Conservation (phyloP, 495 filamentous ascomycete genomes). For the Neurospora africana region DNA sequence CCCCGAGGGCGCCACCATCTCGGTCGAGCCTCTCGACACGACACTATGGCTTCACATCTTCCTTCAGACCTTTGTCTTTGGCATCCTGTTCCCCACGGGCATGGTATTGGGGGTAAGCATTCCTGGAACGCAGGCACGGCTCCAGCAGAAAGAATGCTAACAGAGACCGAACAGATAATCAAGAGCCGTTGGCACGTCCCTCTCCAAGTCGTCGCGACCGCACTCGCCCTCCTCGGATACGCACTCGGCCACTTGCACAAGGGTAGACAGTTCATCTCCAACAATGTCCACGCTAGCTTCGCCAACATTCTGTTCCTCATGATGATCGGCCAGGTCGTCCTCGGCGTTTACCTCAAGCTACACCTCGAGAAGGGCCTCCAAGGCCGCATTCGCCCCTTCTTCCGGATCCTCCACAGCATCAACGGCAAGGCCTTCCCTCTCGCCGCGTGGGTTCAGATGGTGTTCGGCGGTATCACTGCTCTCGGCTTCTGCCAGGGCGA, state of each 20-base stretch:
- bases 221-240: constrained; percentile 72
- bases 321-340: constrained; percentile 61
- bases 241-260: constrained; percentile 86
- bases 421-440: constrained; percentile 82
- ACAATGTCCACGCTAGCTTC: constrained; percentile 74
- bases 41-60: constrained; percentile 92
- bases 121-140: neutral
- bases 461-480: constrained; percentile 89
- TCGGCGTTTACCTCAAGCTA: constrained; percentile 81
- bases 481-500: constrained; percentile 91
- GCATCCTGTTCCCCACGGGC: constrained; percentile 81
- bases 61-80: constrained; percentile 78
- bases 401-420: constrained; percentile 67
- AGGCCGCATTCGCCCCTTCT: constrained; percentile 59
- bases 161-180: constrained; percentile 50
- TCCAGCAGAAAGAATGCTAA: constrained; percentile 2
- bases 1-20: constrained; percentile 62
- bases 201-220: constrained; percentile 62
- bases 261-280: constrained; percentile 69
- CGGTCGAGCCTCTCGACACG: constrained; percentile 78
- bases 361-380: constrained; percentile 79
- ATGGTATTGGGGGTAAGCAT: constrained; percentile 84
- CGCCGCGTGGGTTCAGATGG: constrained; percentile 85
- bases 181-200: constrained; percentile 94
- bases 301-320: constrained; percentile 70